Conservation (phyloP, 2,329 filamentous ascomycete species). For the Neonectria sp. region DNA sequence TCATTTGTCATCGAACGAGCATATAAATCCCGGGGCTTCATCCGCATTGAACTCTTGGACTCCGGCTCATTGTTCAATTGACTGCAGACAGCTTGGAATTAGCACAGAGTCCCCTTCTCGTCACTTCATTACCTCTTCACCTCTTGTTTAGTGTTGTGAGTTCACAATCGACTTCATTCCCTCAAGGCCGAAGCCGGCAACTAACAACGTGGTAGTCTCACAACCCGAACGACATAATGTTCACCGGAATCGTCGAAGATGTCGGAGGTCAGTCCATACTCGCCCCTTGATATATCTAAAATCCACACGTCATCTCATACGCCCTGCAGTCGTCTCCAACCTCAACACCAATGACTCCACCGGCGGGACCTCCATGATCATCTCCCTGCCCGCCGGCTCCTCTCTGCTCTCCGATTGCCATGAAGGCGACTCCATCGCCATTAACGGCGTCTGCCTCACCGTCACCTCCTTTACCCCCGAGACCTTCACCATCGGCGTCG, state of each 20-base stretch:
- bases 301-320: constrained; percentile 37
- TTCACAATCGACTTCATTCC: not conserved
- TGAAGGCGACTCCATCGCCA: constrained; percentile 92
- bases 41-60: not conserved
- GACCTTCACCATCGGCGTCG: constrained; percentile 91
- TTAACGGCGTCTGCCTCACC: constrained; percentile 97
- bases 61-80: not conserved
- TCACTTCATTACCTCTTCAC: not conserved
- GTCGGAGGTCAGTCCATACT: constrained; percentile 81
- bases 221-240: constrained; percentile 75
- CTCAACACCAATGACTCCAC: constrained; percentile 86
- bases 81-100: not conserved
- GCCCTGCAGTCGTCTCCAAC: constrained; percentile 81
- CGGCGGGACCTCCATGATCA: constrained; percentile 91
- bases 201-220: not conserved
- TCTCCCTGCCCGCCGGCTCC: constrained; percentile 76
- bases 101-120: not conserved
- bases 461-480: constrained; percentile 72
- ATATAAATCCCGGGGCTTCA: not conserved
- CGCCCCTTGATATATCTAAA: not conserved
- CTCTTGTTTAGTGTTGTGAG: not conserved
- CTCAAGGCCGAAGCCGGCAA: not conserved
- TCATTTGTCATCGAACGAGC: constrained; percentile 45
- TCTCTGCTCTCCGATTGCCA: constrained; percentile 87
- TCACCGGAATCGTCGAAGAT: constrained; percentile 94